A percentile compares a stretch with the other conserved stretches of the same genome.
phyloP scores from a whole-genome alignment of 495 filamentous ascomycete species.

The Aspergillus heteromorphus region DNA sequence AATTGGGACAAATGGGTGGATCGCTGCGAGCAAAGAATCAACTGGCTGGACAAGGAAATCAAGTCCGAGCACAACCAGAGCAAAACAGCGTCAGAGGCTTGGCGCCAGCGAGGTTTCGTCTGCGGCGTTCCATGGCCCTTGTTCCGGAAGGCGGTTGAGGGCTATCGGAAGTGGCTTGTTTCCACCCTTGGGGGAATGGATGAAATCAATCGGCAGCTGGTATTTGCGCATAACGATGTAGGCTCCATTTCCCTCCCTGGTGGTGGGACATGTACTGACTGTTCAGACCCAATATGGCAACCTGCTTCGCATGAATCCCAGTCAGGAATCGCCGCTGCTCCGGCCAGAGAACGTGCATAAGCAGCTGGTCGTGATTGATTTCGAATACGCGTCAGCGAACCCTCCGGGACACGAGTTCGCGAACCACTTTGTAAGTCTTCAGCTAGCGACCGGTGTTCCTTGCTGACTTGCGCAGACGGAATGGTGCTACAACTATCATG shows the following conservation, averaged over 20 bases:
- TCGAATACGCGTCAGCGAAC: slow-evolving; percentile 95
- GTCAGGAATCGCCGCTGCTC: slow-evolving; percentile 79
- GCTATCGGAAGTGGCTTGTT: slow-evolving; percentile 69
- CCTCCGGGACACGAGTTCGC: slow-evolving; percentile 85
- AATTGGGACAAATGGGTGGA: slow-evolving; percentile 97
- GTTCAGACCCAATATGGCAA: slow-evolving; percentile 94
- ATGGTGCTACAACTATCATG: slow-evolving; percentile 98
- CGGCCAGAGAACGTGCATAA: slow-evolving; percentile 88
- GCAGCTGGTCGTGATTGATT: slow-evolving; percentile 94
- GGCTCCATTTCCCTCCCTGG: slow-evolving; percentile 24
- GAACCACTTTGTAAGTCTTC: slow-evolving; percentile 77
- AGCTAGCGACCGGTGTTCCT: not conserved
- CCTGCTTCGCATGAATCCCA: slow-evolving; percentile 82
- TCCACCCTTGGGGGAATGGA: slow-evolving; percentile 62
- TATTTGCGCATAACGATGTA: slow-evolving; percentile 98
- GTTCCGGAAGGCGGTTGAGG: slow-evolving; percentile 71
- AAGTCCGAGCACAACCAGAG: slow-evolving; percentile 35
- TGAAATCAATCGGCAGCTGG: slow-evolving; percentile 65
- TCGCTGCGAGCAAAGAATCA: slow-evolving; percentile 69
- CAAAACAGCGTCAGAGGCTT: slow-evolving; percentile 38
- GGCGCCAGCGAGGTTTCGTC: slow-evolving; percentile 67
- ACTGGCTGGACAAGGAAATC: slow-evolving; percentile 69
- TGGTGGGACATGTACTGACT: slow-evolving; percentile 11
- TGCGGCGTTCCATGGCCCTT: slow-evolving; percentile 80
- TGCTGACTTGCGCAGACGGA: slow-evolving; percentile 50